These are phyloP conservation scores for Halophytophthora polymorphica DNA, from an alignment of 352 stramenopile species.

Conservation along the genomic window DNA sequence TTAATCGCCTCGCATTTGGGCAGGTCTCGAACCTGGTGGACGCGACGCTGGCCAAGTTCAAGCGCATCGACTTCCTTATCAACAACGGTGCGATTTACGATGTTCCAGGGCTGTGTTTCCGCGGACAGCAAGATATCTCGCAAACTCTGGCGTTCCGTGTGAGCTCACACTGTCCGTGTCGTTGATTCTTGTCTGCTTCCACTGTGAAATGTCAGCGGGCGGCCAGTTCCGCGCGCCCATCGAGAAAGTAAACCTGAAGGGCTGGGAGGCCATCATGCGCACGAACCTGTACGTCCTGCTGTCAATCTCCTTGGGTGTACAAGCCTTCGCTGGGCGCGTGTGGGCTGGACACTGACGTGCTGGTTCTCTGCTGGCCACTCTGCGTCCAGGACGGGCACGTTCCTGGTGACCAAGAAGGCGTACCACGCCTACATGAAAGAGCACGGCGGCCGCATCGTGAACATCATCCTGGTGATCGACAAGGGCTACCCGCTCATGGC, in stretches of 20 bases:
- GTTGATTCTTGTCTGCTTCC: neutral
- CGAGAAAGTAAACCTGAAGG: constrained; percentile 87
- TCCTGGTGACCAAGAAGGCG: constrained; percentile 90
- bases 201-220: constrained; percentile 46
- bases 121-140: no score
- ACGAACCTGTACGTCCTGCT: constrained; percentile 76
- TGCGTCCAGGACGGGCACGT: constrained; percentile 77
- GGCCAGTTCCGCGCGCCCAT: constrained; percentile 91
- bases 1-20: neutral
- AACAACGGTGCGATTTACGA: constrained; percentile 82
- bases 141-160: no score
- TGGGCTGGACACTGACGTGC: neutral
- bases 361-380: neutral
- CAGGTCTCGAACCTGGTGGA: constrained; percentile 73
- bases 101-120: neutral
- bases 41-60: constrained; percentile 70
- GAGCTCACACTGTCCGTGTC: neutral
- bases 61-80: constrained; percentile 88
- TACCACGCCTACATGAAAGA: constrained; percentile 93
- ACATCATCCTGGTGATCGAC: constrained; percentile 93
- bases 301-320: neutral
- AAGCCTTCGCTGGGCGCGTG: neutral
- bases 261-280: constrained; percentile 91
- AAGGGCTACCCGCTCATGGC: constrained; percentile 93
- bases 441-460: constrained; percentile 92